Percentiles rank a stretch among this genome's conserved stretches.
These are phyloP conservation scores for Skeletonema menzelii DNA, from an alignment of 108 stramenopile species.

Conservation along the genomic window DNA sequence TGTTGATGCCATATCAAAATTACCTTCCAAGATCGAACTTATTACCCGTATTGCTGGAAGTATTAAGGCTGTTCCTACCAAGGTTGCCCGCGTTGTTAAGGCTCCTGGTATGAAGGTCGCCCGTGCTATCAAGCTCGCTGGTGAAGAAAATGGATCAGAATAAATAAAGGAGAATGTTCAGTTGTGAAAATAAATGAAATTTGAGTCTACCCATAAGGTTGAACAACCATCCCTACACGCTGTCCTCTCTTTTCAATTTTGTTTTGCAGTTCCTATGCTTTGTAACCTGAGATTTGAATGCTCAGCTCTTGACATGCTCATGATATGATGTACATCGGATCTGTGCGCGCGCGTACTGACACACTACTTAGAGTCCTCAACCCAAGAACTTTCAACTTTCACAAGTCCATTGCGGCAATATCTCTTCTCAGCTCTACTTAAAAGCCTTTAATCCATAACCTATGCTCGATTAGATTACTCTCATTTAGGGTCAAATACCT, in stretches of 20 bases:
- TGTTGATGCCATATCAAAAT: constrained; percentile 80
- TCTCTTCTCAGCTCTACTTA: too few relatives aligned
- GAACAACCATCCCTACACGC: neutral
- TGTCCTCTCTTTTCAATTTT: neutral
- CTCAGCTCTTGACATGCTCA: too few relatives aligned
- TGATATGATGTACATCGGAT: too few relatives aligned
- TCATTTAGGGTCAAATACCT: constrained; percentile 13
- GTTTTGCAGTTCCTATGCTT: too few relatives aligned
- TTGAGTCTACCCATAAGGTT: too few relatives aligned
- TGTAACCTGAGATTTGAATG: too few relatives aligned
- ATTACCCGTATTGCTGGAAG: constrained; percentile 86
- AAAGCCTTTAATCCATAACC: too few relatives aligned
- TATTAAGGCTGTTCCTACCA: constrained; percentile 95
- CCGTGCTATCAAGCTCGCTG: constrained; percentile 89
- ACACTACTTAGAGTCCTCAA: too few relatives aligned
- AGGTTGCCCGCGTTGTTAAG: constrained; percentile 91
- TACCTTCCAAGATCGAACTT: constrained; percentile 91
- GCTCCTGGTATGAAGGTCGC: constrained; percentile 84
- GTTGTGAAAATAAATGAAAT: neutral
- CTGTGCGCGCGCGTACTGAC: too few relatives aligned
- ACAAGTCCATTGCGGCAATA: too few relatives aligned
- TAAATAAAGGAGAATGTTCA: neutral
- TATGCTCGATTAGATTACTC: neutral
- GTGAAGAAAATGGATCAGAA: constrained; percentile 36
- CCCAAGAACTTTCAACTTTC: too few relatives aligned